These are phyloP conservation scores for Perkinsus chesapeaki DNA, from an alignment of 169 alveolate species.

Conservation along the genomic window DNA sequence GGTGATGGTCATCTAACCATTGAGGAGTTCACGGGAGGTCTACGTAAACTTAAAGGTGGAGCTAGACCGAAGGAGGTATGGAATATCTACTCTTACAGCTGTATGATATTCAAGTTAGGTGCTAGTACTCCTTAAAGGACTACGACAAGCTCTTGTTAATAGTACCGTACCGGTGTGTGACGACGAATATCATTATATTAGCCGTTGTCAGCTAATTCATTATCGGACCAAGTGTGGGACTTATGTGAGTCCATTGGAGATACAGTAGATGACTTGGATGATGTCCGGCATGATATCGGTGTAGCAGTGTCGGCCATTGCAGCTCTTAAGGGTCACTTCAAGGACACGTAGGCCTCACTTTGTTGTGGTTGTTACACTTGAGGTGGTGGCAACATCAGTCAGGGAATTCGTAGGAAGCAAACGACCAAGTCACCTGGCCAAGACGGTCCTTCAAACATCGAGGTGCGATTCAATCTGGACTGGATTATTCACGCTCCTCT, in stretches of 20 bases:
- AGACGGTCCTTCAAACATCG: too few relatives aligned
- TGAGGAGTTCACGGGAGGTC: not conserved
- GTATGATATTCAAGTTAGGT: not conserved
- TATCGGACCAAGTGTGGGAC: not conserved
- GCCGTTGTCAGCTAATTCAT: not conserved
- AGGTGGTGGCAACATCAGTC: not conserved
- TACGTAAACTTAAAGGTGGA: not conserved
- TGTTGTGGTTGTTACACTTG: not conserved
- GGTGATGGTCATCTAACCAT: not conserved
- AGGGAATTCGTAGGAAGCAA: not conserved
- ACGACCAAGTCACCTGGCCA: too few relatives aligned
- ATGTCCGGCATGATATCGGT: not conserved
- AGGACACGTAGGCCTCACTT: not conserved
- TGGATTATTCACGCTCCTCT: too few relatives aligned
- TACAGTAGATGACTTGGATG: not conserved
- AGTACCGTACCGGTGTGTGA: not conserved
- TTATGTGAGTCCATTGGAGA: not conserved
- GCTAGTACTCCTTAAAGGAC: not conserved
- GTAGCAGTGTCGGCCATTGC: not conserved
- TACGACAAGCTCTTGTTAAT: not conserved
- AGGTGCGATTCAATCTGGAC: too few relatives aligned
- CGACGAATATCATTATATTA: not conserved
- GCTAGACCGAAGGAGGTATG: not conserved
- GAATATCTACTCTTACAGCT: not conserved
- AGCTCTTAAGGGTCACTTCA: not conserved